phyloP scores from a whole-genome alignment of 768 basidiomycete genomes.

The Boletus coccyginus region DNA sequence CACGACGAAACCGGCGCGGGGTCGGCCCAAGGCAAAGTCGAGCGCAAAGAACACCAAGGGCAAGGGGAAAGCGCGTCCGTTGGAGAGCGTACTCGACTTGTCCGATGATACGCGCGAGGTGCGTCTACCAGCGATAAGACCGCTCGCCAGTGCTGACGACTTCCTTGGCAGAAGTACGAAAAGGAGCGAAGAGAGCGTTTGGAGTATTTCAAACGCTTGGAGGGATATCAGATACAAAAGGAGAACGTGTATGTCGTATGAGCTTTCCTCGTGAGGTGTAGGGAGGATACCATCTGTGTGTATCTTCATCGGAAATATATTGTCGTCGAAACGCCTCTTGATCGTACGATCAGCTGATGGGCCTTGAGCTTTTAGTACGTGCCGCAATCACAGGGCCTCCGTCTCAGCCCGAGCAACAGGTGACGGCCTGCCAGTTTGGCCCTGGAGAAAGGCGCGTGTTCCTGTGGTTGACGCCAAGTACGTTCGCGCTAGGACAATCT shows the following conservation, averaged over 20 bases:
- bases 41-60: constrained; percentile 19
- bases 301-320: constrained; percentile 13
- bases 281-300: constrained; percentile 10
- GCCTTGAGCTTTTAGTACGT: not conserved
- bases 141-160: not conserved
- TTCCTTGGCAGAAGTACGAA: constrained; percentile 35
- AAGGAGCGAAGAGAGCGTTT: constrained; percentile 48
- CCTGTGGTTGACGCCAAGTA: no score
- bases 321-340: not conserved
- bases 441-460: no score
- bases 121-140: not conserved
- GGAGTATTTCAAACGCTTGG: constrained; percentile 52
- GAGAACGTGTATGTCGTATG: constrained; percentile 60
- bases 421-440: no score
- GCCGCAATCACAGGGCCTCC: no score
- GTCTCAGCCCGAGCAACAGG: no score
- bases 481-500: no score
- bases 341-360: not conserved
- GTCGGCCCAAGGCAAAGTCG: constrained; percentile 20
- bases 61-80: constrained; percentile 24
- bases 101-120: constrained; percentile 33
- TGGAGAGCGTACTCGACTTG: constrained; percentile 26
- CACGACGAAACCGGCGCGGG: constrained; percentile 12
- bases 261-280: constrained; percentile 14
- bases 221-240: constrained; percentile 51